Percentiles rank a stretch among this genome's conserved stretches.
Evolutionary conservation across 2,329 filamentous ascomycete species (phyloP).

Genomic region (Penicillium glabrum): DNA sequence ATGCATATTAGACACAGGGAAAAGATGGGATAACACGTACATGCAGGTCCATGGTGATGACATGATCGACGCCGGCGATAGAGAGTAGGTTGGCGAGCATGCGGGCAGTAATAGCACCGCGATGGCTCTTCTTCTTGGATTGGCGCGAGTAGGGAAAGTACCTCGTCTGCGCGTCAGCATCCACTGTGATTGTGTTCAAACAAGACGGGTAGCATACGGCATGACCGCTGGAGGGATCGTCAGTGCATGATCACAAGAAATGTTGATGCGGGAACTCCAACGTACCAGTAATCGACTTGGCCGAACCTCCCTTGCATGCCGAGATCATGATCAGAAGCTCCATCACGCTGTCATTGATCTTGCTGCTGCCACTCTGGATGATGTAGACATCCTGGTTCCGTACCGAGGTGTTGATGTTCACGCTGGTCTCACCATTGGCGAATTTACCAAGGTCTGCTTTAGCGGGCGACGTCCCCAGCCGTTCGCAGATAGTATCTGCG

Average conservation of each 20-base stretch:
- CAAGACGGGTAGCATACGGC: slow-evolving; percentile 44
- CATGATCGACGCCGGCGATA: slow-evolving; percentile 93
- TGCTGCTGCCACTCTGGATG: slow-evolving; percentile 91
- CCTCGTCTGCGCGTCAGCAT: slow-evolving; percentile 43
- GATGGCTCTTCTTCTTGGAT: slow-evolving; percentile 98
- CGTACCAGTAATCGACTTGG: slow-evolving; percentile 92
- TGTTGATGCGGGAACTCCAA: slow-evolving; percentile 8
- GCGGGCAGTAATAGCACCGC: slow-evolving; percentile 91
- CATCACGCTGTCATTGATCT: slow-evolving; percentile 99
- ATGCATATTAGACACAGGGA: background rate
- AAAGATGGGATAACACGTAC: slow-evolving; percentile 43
- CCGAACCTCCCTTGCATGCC: slow-evolving; percentile 95
- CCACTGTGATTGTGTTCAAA: slow-evolving; percentile 25
- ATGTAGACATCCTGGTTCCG: slow-evolving; percentile 99
- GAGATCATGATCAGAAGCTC: slow-evolving; percentile 99
- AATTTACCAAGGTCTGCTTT: slow-evolving; percentile 65
- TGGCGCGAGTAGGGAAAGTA: slow-evolving; percentile 99
- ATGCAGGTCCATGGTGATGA: slow-evolving; percentile 96
- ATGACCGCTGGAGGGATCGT: slow-evolving; percentile 40
- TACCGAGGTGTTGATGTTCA: slow-evolving; percentile 69
- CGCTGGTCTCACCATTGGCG: slow-evolving; percentile 68
- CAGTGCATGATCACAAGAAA: slow-evolving; percentile 11
- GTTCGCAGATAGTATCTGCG: slow-evolving; percentile 65
- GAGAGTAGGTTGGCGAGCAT: slow-evolving; percentile 95
- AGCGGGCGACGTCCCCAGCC: slow-evolving; percentile 60